phyloP scores from a whole-genome alignment of 768 basidiomycete species.

The Stropharia rugosoannulata region DNA sequence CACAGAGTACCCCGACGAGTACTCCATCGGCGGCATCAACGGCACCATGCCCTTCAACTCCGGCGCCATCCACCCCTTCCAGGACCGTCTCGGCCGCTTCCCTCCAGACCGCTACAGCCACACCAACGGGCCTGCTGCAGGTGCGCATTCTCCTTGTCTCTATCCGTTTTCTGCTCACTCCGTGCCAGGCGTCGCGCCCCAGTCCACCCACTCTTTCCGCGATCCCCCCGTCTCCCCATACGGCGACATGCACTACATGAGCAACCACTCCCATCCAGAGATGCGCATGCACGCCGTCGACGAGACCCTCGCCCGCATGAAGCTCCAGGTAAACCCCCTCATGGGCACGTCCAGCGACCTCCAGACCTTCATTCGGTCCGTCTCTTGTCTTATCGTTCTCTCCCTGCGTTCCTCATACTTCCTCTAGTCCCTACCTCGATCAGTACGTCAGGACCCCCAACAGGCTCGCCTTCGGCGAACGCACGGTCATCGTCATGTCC shows the following conservation, averaged over 20 bases:
- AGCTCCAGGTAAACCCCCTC: constrained; percentile 53
- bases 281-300: constrained; percentile 64
- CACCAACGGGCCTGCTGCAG: constrained; percentile 32
- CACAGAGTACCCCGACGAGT: constrained; percentile 66
- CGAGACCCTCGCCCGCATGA: constrained; percentile 63
- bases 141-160: constrained; percentile 47
- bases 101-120: constrained; percentile 56
- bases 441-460: constrained; percentile 85
- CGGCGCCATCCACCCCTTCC: constrained; percentile 54
- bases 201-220: constrained; percentile 64
- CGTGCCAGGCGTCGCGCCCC: constrained; percentile 68
- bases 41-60: constrained; percentile 48
- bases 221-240: constrained; percentile 51
- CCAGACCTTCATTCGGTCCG: constrained; percentile 77
- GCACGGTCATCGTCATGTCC: constrained; percentile 96
- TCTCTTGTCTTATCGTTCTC: constrained; percentile 9
- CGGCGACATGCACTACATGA: constrained; percentile 61
- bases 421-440: constrained; percentile 70
- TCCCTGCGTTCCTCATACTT: constrained; percentile 16
- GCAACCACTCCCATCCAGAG: constrained; percentile 45
- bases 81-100: constrained; percentile 57
- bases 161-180: constrained; percentile 49
- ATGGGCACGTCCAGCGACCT: constrained; percentile 70
- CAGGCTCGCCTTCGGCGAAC: constrained; percentile 87
- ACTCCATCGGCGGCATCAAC: constrained; percentile 48